These are phyloP conservation scores for Collybia sordida DNA, from an alignment of 768 basidiomycete species.

Conservation along the genomic window DNA sequence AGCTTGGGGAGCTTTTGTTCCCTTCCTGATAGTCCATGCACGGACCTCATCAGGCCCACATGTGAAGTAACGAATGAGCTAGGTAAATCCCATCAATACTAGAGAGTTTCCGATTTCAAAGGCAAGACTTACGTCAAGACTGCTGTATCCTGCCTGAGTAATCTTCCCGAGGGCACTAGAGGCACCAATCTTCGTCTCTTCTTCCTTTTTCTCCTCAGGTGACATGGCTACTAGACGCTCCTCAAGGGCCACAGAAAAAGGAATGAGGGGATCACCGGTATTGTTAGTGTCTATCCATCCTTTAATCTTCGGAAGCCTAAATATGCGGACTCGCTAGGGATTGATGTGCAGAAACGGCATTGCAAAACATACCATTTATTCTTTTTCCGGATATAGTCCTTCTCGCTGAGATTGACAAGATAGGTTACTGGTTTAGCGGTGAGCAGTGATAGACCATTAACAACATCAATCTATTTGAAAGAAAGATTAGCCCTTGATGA, in stretches of 20 bases:
- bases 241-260: constrained; percentile 95
- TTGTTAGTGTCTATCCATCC: constrained; percentile 97
- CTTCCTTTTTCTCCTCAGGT: constrained; percentile 73
- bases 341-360: not conserved
- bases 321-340: not conserved
- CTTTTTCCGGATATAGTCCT: constrained; percentile 95
- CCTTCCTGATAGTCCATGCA: constrained; percentile 95
- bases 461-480: constrained; percentile 72
- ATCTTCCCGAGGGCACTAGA: constrained; percentile 85
- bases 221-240: constrained; percentile 73
- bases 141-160: constrained; percentile 89
- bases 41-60: constrained; percentile 96
- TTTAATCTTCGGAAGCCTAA: constrained; percentile 97
- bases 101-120: not conserved
- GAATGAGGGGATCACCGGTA: constrained; percentile 93
- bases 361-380: constrained; percentile 80
- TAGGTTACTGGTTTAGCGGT: constrained; percentile 98
- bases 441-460: constrained; percentile 85
- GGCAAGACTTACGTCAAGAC: constrained; percentile 64
- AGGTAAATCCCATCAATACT: constrained; percentile 4
- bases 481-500: constrained; percentile 15
- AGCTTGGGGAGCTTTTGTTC: constrained; percentile 94
- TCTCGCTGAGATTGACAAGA: constrained; percentile 94
- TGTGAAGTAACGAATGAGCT: constrained; percentile 96
- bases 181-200: constrained; percentile 75